These are phyloP conservation scores for Mycena olivaceomarginata DNA, from an alignment of 768 basidiomycete species.

Conservation along the genomic window DNA sequence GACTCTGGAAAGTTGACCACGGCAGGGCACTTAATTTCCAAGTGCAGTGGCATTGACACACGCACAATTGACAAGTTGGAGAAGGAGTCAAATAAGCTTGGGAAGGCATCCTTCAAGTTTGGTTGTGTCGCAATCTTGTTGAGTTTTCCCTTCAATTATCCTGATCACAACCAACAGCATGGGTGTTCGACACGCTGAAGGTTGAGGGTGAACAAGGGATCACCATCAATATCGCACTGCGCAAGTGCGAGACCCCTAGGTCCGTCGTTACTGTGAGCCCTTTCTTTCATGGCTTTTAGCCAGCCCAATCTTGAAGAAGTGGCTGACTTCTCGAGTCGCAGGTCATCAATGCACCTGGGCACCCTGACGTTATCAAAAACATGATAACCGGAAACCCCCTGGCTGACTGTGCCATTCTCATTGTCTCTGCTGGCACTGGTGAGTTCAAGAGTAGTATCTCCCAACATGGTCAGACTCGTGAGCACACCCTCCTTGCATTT, in stretches of 20 bases:
- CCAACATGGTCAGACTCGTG: conserved; percentile 99
- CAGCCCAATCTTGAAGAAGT: conserved; percentile 37
- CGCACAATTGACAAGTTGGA: conserved; percentile 99
- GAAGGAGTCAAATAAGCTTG: conserved; percentile 99
- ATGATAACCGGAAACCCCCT: conserved; percentile 99
- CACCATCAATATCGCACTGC: conserved; percentile 99
- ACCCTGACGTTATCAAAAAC: conserved; percentile 99
- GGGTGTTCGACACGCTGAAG: conserved; percentile 99
- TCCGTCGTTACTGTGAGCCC: conserved; percentile 91
- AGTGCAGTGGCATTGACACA: conserved; percentile 99
- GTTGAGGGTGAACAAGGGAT: conserved; percentile 99
- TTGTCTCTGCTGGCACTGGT: conserved; percentile 99
- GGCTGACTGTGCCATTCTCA: conserved; percentile 99
- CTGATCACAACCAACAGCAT: conserved; percentile 74
- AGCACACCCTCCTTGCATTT: conserved; percentile 99
- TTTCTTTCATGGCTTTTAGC: conserved; percentile 20
- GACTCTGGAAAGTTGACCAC: conserved; percentile 99
- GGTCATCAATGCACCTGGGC: conserved; percentile 99
- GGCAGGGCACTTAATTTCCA: conserved; percentile 99
- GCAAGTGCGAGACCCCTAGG: conserved; percentile 99
- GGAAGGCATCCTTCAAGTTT: conserved; percentile 99
- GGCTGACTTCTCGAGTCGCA: conserved; percentile 56
- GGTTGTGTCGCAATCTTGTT: conserved; percentile 69
- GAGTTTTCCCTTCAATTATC: conserved; percentile 41
- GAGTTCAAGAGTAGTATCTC: conserved; percentile 99